phyloP scores from a whole-genome alignment of 352 stramenopile genomes.

The Pythium oligandrum region DNA sequence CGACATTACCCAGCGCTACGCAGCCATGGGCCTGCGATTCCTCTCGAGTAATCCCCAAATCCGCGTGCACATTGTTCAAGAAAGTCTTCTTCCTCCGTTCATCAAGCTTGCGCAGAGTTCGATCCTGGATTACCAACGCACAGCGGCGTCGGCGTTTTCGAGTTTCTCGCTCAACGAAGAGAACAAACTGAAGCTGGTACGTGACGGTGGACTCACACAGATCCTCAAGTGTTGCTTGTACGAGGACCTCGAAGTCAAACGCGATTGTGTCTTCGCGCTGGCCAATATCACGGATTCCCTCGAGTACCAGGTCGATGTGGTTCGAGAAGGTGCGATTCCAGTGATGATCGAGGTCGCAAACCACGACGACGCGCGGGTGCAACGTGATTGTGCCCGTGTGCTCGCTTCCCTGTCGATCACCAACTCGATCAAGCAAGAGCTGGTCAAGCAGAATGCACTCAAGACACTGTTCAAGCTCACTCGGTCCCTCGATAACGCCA shows the following conservation, averaged over 20 bases:
- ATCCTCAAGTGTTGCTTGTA: constrained; percentile 90
- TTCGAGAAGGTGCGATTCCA: constrained; percentile 82
- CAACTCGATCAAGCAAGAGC: constrained; percentile 73
- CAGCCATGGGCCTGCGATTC: constrained; percentile 93
- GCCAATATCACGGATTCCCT: constrained; percentile 91
- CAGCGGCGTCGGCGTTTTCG: constrained; percentile 89
- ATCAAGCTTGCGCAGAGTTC: constrained; percentile 88
- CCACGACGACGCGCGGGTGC: constrained; percentile 88
- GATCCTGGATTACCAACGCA: constrained; percentile 90
- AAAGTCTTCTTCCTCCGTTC: constrained; percentile 89
- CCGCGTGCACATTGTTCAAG: constrained; percentile 88
- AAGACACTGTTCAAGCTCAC: constrained; percentile 92
- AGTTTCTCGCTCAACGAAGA: constrained; percentile 91
- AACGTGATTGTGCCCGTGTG: constrained; percentile 90
- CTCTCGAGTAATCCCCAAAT: constrained; percentile 92
- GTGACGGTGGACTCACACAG: constrained; percentile 84
- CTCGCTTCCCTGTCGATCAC: constrained; percentile 90
- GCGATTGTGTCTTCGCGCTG: constrained; percentile 92
- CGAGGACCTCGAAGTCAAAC: constrained; percentile 88
- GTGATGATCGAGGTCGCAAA: constrained; percentile 67
- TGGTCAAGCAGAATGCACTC: constrained; percentile 80
- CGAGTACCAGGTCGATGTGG: constrained; percentile 87
- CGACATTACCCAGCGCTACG: constrained; percentile 94
- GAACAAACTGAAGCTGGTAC: constrained; percentile 93
- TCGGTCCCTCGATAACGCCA: constrained; percentile 89